Evolutionary conservation across 2,329 filamentous ascomycete species (phyloP).

Genomic region (Botrytis byssoidea): DNA sequence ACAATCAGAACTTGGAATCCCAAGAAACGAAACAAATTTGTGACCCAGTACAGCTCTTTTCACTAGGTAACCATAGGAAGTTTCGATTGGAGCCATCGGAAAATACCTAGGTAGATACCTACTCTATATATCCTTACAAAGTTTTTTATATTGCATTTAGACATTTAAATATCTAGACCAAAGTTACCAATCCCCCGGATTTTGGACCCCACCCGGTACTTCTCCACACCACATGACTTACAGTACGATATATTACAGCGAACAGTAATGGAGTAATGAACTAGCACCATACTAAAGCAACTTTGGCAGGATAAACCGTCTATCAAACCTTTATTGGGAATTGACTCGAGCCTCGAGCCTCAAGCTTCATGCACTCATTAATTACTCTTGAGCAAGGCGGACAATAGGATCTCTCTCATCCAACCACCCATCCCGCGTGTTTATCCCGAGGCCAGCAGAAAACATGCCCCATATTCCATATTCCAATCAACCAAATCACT

Average conservation of each 20-base stretch:
- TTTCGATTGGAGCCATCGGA: neutral
- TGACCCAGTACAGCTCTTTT: neutral
- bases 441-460: neutral
- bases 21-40: neutral
- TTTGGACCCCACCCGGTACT: conserved; percentile 9
- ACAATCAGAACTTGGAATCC: neutral
- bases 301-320: neutral
- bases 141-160: conserved; percentile 6
- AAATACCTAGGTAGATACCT: neutral
- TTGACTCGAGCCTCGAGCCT: conserved; percentile 3
- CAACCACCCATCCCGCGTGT: conserved; percentile 1
- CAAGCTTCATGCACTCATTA: neutral
- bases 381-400: neutral
- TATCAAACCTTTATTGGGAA: neutral
- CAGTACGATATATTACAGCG: neutral
- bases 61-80: neutral
- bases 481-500: neutral
- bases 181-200: conserved; percentile 16
- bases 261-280: too few relatives aligned
- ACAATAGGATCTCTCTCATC: neutral
- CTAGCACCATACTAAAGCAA: neutral
- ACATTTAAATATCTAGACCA: neutral
- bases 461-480: neutral
- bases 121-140: neutral
- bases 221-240: conserved; percentile 18